These are phyloP conservation scores for Amanita phalloides DNA, from an alignment of 768 basidiomycete species.

Conservation along the genomic window DNA sequence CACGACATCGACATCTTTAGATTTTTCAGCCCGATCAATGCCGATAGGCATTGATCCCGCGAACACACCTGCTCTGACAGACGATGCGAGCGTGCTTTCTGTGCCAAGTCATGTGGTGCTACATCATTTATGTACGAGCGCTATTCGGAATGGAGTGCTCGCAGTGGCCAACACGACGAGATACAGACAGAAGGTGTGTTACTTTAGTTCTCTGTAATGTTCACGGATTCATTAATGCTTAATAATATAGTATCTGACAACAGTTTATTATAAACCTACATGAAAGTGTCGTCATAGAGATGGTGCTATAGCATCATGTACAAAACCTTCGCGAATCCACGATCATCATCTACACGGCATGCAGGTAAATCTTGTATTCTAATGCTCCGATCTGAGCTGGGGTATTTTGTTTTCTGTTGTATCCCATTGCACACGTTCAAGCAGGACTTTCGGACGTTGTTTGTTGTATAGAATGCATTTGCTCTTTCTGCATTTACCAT, in stretches of 20 bases:
- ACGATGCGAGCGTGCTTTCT: slow-evolving; percentile 85
- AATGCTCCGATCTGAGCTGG: background rate
- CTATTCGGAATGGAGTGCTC: slow-evolving; percentile 86
- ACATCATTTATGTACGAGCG: slow-evolving; percentile 91
- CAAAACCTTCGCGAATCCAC: background rate
- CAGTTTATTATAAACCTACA: slow-evolving; percentile 7
- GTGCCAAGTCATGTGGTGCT: slow-evolving; percentile 91
- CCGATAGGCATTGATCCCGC: slow-evolving; percentile 23
- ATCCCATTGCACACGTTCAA: background rate
- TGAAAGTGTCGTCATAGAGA: slow-evolving; percentile 4
- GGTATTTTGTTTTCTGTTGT: background rate
- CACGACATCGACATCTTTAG: background rate
- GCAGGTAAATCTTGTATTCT: background rate
- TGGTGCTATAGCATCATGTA: slow-evolving; percentile 2
- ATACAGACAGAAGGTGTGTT: slow-evolving; percentile 79
- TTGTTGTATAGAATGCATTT: background rate
- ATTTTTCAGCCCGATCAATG: slow-evolving; percentile 13
- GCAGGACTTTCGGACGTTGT: background rate
- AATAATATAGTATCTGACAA: slow-evolving; percentile 4
- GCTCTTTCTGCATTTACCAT: background rate
- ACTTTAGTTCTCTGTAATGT: background rate
- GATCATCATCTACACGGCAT: background rate
- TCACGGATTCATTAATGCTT: background rate
- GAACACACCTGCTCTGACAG: slow-evolving; percentile 42
- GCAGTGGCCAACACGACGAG: slow-evolving; percentile 89